Base-by-base conservation (phyloP, 257 asterid genomes). In the Solanum stenotomum region DNA sequence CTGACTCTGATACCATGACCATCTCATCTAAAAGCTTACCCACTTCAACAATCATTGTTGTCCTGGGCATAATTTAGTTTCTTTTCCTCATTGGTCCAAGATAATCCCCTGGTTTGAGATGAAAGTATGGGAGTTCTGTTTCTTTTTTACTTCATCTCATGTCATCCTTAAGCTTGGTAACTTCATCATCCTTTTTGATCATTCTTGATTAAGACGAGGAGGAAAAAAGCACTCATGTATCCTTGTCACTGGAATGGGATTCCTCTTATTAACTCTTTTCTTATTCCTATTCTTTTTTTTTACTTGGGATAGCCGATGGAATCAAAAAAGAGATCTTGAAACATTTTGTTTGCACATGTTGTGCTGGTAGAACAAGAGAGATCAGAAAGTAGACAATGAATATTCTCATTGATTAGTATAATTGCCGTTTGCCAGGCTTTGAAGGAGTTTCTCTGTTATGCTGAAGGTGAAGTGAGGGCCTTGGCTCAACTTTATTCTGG, bases 381-480 rank as follows among this genome's bases (percentile, higher is more conserved):
- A 79, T 44, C 67, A 44, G 25, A 44, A 44, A 40, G 23, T n/a
- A 78, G 85, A 79, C 8, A 18, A 79, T 79, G 27, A 79, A 27
- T 79, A 44, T 44, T 82, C 31, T 82, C 10, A 82, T 18, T 49
- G 70, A 82, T 49, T 82, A 15, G 44, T 31, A 49, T 31, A 82
- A 82, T 49, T 82, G 12, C 44, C 71, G 23, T 82, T 42, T 87
- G 4, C 89, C 93, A 96, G 99, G 98, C 95, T 83, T 89, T 96
- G 92, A 95, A 95, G 93, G 98, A 94, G 86, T 96, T 96, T 87
- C 96, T 96, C 81, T 86, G 94, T 89, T 94, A 87, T 87, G 94
- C 99, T 89, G 98, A 96, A 90, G 94, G 98, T 86, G 99, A 96
- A 94, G 99, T 94, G 82, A 93, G 99, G 94, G 87, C 95, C 82